Conservation (phyloP, 352 stramenopile species). For the Plasmopara viticola region DNA sequence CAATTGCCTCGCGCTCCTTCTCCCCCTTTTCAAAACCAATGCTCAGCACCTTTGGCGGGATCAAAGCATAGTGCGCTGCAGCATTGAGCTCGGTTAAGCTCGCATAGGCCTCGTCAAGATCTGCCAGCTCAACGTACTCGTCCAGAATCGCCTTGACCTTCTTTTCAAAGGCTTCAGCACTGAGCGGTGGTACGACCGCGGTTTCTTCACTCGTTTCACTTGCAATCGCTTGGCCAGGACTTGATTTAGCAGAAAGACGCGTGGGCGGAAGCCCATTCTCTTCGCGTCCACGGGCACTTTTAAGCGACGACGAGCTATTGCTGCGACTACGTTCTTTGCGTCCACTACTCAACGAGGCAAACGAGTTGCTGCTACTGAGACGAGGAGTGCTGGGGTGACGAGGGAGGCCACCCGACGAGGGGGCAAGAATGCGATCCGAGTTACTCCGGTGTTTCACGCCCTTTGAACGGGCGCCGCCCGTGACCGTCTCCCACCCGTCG, state of each 20-base stretch:
- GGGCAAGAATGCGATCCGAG: conserved; percentile 37
- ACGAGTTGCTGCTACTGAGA: conserved; percentile 31
- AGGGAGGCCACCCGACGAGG: conserved; percentile 18
- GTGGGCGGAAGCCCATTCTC: conserved; percentile 33
- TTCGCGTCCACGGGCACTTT: conserved; percentile 16
- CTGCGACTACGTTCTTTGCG: conserved; percentile 49
- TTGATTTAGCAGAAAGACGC: conserved; percentile 25
- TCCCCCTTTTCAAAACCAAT: conserved; percentile 65
- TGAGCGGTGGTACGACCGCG: conserved; percentile 21
- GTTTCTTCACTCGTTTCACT: conserved; percentile 15
- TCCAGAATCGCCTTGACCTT: conserved; percentile 80
- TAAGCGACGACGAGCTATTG: conserved; percentile 43
- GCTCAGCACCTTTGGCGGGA: conserved; percentile 51
- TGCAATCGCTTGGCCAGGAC: conserved; percentile 11
- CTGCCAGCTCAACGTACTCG: conserved; percentile 80
- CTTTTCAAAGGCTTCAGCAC: conserved; percentile 69
- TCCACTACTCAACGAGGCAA: conserved; percentile 31
- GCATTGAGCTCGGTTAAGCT: conserved; percentile 59
- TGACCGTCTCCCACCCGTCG: conserved; percentile 74
- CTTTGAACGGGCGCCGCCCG: conserved; percentile 40
- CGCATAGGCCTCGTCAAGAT: conserved; percentile 67
- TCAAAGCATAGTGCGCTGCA: conserved; percentile 35
- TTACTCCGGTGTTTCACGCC: conserved; percentile 58
- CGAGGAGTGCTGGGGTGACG: conserved; percentile 31
- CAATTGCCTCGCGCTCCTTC: conserved; percentile 52